Evolutionary conservation across 371 early-diverging fungal species (phyloP), one percentile per base, ranked within the genome.

Genomic region (Batkoa obscura): DNA sequence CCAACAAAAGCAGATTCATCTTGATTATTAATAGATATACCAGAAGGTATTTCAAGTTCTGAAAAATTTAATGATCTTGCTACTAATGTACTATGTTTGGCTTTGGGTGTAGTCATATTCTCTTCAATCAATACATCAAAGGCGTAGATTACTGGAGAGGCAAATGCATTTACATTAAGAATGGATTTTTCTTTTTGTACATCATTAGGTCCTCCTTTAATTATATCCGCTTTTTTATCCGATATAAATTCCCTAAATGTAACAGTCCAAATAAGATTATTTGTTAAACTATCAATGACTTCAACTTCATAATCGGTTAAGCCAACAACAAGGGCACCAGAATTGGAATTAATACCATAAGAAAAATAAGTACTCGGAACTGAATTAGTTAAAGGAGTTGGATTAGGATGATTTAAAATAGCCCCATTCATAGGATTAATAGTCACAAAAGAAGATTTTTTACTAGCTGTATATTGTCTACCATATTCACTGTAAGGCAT

Each of bases 361-460:
- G n/a, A n/a, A n/a, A n/a, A n/a, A n/a, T n/a, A n/a, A n/a, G n/a
- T n/a, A n/a, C n/a, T n/a, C n/a, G n/a, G n/a, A n/a, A n/a, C n/a
- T n/a, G n/a, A 88, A 70, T 69, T 77, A 83, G 74, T 84, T 60
- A 33, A 54, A 52, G 32, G 63, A 57, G 2, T 77, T 82, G 17
- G 73, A 64, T 12, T 68, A 65, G 61, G 75, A 78, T 8, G 47
- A 47, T 12, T 13, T 64, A 60, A 9, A 65, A 67, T 64, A 15
- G 64, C 62, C 0, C 90, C 90, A 13, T 78, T 72, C 1, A 68
- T 49, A 30, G 86, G 76, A 63, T 90, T 81, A 4, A 91, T 63
- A 6, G 82, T 81, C 1, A 81, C 60, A 62, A 87, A 72, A 8
- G 74, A 61, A 1, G 87, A 77, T 3, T 62, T 65, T 58, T 85